Base-by-base conservation (phyloP, 108 stramenopile species). In the Asterionellopsis glacialis region DNA sequence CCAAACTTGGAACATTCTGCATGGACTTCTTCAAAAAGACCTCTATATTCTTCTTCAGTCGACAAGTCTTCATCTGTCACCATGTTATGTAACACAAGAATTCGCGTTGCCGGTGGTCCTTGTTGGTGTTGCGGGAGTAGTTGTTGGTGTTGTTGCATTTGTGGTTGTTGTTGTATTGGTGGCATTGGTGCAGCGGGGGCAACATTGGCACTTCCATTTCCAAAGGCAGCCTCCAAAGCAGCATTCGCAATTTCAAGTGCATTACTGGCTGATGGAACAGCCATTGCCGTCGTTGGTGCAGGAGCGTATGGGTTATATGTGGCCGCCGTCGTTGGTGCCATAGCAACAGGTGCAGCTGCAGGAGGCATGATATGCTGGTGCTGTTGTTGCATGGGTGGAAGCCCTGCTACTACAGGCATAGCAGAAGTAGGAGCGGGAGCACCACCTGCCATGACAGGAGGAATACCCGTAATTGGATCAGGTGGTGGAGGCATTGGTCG, bases 81-180 rank as follows among this genome's bases (percentile, higher is more conserved):
- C 98, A 99, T 99, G 75, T 99, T 99, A 45, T 77, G 76, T 57
- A 99, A 74, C 11, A 95, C 93, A 41, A 99, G 74, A 49, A 98
- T 79, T 11, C 92, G 73, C 19, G 88, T 80, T 14, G 45, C 45
- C 6, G 12, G 15, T 62, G 16, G 19, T 19, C 5, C 6, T 21
- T 48, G 47, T 48, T 48, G 47, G 1, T 48, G 47, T 21, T 25
- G 52, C 0, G 52, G 45, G 22, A 59, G 63, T 45, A 51, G 11
- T 22, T 55, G 16, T 14, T 56, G 55, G 2, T 19, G 15, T 62
- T 48, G 19, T 19, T 16, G 14, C 14, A 44, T 14, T 44, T 11
- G 43, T 11, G 43, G 47, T 21, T 48, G 47, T 9, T 48, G 47
- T 21, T 48, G 47, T 21, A 38, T 41, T 0, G 52, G 45, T 26